These are phyloP conservation scores for Saccharomycopsis vini DNA, from an alignment of 805 yeast genomes.

Conservation along the genomic window DNA sequence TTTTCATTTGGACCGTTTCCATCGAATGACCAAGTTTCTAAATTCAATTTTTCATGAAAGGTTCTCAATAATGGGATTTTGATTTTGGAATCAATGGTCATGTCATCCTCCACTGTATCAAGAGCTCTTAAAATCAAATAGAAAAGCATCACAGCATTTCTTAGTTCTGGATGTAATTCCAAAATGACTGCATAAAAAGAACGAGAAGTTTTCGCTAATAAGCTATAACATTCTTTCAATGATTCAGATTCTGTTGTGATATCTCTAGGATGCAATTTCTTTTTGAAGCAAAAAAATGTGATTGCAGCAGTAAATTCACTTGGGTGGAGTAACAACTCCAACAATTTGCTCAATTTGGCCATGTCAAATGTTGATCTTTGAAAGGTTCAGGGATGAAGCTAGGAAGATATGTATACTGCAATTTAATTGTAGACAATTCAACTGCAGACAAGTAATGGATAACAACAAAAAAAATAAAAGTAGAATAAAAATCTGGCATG, in stretches of 20 bases:
- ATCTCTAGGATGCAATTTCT: slow-evolving; percentile 42
- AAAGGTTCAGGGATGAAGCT: too few species aligned
- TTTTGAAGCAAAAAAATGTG: slow-evolving; percentile 50
- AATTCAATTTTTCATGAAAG: slow-evolving; percentile 55
- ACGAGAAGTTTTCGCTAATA: slow-evolving; percentile 67
- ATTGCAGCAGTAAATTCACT: slow-evolving; percentile 59
- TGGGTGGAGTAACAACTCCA: slow-evolving; percentile 60
- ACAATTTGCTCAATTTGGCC: slow-evolving; percentile 46
- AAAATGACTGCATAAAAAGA: slow-evolving; percentile 90
- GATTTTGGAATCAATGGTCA: slow-evolving; percentile 63
- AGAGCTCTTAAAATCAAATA: slow-evolving; percentile 82
- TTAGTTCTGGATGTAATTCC: slow-evolving; percentile 84
- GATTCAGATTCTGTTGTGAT: slow-evolving; percentile 32
- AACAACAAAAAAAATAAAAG: too few species aligned
- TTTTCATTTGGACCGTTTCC: slow-evolving; percentile 69
- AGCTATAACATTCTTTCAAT: slow-evolving; percentile 54
- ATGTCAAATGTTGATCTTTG: too few species aligned
- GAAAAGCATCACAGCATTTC: slow-evolving; percentile 74
- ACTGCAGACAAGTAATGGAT: too few species aligned
- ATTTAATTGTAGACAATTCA: too few species aligned
- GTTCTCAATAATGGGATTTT: slow-evolving; percentile 68
- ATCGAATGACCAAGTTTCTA: slow-evolving; percentile 72
- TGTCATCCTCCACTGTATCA: slow-evolving; percentile 95
- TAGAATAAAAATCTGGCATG: too few species aligned
- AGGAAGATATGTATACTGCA: too few species aligned